Evolutionary conservation across 73 alveolate species (phyloP), one percentile per base, ranked within the genome.

Genomic region (Symbiodinium pilosum): DNA sequence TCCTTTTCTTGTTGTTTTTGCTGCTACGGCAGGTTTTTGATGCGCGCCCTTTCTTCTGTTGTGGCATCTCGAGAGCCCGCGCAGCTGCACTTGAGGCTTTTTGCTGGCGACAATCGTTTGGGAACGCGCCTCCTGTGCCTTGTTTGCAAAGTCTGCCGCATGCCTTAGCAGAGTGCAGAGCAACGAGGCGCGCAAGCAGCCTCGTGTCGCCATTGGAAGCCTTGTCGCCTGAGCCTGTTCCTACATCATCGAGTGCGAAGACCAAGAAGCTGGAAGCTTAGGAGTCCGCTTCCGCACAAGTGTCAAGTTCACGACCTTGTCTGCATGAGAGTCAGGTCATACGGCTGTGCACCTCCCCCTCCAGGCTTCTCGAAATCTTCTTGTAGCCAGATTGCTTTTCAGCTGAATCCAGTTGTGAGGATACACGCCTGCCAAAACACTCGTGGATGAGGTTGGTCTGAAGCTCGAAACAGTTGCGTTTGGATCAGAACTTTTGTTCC

Each of bases 331-430:
- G 11, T 7, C 39, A 88, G 95, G 95, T 91, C 97, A 1, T 91
- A 91, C 20, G 95, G 95, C 51, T 88, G 95, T 54, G 95, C 95
- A 26, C 95, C 87, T 3, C 95, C 95, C 26, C 95, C 95, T 39
- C 69, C 94, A 54, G 94, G 94, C 84, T 24, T 12, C 41, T 3
- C 39, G 83, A 6, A 68, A n/a, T 68, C 38, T 64, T 64, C 28
- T n/a, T 21, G 34, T 20, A 16, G 34, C 39, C 83, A 39, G 28
- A 16, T 11, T 39, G 83, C 21, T 34, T 39, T n/a, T 11, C 20
- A 28, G 83, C 28, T 16, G 34, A 30, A 73, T 39, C 28, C 28
- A 51, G 9, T 16, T 21, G 16, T 34, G 43, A 56, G 94, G 94
- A 59, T 88, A 40, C 95, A 24, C 56, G 34, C 51, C 86, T 59